A percentile compares a stretch with the other conserved stretches of the same genome.
phyloP scores from a whole-genome alignment of 2,329 filamentous ascomycete genomes.

The Trichoderma sp. region DNA sequence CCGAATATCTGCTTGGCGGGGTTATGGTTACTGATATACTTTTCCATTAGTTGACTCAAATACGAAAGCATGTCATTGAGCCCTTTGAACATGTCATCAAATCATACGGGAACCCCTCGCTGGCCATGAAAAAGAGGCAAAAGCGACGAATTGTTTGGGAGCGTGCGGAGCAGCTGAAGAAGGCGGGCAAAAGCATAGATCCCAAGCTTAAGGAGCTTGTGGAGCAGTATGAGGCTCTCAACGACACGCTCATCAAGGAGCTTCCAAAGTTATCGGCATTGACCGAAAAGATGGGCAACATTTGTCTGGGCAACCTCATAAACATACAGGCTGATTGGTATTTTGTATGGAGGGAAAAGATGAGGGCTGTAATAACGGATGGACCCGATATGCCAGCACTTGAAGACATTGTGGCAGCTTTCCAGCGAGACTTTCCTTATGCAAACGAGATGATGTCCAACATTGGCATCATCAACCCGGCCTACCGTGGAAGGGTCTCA shows the following conservation, averaged over 20 bases:
- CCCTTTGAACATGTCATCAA: conserved; percentile 80
- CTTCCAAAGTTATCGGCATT: conserved; percentile 80
- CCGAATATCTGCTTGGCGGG: not conserved
- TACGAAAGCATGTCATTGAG: conserved; percentile 82
- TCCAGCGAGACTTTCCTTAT: conserved; percentile 77
- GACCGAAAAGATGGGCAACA: conserved; percentile 82
- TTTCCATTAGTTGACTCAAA: conserved; percentile 56
- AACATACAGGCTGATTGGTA: conserved; percentile 85
- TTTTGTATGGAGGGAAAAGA: conserved; percentile 79
- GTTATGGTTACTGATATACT: conserved; percentile 22
- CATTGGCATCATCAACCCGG: conserved; percentile 79
- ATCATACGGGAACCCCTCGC: conserved; percentile 79
- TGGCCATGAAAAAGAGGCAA: conserved; percentile 91
- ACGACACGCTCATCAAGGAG: conserved; percentile 91
- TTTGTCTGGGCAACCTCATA: conserved; percentile 81
- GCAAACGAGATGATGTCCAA: conserved; percentile 72
- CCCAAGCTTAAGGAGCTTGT: conserved; percentile 82
- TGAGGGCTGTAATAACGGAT: conserved; percentile 73
- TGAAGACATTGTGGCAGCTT: conserved; percentile 74
- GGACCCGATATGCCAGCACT: conserved; percentile 65
- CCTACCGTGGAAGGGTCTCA: conserved; percentile 61
- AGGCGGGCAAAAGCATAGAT: conserved; percentile 82
- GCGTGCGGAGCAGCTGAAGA: conserved; percentile 75
- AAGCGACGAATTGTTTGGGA: conserved; percentile 92
- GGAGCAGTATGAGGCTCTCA: conserved; percentile 87